phyloP scores from a whole-genome alignment of 331 rosid genomes.

The Malus hybrid region DNA sequence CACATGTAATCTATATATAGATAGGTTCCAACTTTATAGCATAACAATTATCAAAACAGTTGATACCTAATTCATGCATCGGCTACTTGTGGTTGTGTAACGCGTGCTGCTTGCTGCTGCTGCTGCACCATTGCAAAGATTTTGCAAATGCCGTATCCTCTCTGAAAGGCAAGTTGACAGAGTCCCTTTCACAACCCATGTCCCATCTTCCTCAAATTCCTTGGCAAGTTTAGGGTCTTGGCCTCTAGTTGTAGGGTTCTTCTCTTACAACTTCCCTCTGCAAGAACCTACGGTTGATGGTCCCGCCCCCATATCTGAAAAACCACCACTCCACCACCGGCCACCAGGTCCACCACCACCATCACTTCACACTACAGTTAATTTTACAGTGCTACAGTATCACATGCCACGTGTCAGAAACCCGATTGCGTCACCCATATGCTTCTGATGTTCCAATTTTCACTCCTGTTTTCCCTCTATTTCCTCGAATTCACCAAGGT shows the following conservation, averaged over 20 bases:
- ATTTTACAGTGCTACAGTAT: not conserved
- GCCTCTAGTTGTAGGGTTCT: not conserved
- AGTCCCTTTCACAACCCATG: conserved; percentile 14
- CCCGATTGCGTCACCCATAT: not conserved
- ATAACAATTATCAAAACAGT: not conserved
- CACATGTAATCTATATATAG: not conserved
- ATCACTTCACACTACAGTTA: not conserved
- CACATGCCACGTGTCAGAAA: not conserved
- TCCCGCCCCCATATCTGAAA: not conserved
- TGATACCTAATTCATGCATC: not conserved
- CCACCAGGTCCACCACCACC: not conserved
- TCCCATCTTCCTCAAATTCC: conserved; percentile 7
- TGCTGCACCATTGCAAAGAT: not conserved
- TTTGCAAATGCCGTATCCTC: not conserved
- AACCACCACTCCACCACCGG: not conserved
- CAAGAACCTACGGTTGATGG: conserved; percentile 5
- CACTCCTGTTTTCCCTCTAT: not conserved
- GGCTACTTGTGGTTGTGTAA: not conserved
- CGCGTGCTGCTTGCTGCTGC: conserved; percentile 2
- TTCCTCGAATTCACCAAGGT: not conserved
- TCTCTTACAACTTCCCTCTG: not conserved
- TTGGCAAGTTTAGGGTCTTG: not conserved
- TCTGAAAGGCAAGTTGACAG: conserved; percentile 22
- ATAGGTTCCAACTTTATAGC: not conserved
- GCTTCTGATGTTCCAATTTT: not conserved